A percentile compares a stretch with the other conserved stretches of the same genome.
phyloP scores from a whole-genome alignment of 345 rosid genomes.

The Abelmoschus esculentus region DNA sequence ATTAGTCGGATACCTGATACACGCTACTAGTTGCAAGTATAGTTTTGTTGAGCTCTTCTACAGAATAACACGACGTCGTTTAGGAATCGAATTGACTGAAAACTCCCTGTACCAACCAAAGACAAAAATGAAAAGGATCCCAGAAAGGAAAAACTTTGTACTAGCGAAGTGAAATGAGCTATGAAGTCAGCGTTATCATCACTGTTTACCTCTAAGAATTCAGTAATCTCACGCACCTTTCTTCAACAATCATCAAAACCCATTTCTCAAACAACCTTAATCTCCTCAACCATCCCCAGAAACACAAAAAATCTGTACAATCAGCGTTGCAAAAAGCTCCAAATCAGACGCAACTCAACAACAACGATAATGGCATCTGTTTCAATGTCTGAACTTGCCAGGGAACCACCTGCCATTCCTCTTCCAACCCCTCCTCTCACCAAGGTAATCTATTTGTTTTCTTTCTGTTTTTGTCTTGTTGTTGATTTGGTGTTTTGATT shows the following conservation, averaged over 20 bases:
- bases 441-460: slow-evolving; percentile 31
- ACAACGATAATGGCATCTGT: slow-evolving; percentile 44
- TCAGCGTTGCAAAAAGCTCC: slow-evolving; percentile 6
- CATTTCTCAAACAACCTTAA: slow-evolving; percentile 12
- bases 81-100: neutral
- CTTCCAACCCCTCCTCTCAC: slow-evolving; percentile 60
- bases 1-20: too few species aligned
- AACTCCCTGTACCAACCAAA: neutral
- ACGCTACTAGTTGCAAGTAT: too few species aligned
- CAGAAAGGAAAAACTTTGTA: neutral
- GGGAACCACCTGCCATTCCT: slow-evolving; percentile 77
- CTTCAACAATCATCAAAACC: slow-evolving; percentile 4
- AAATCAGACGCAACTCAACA: slow-evolving; percentile 17
- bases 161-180: slow-evolving; percentile 8
- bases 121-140: neutral
- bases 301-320: slow-evolving; percentile 5
- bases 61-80: neutral
- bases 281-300: slow-evolving; percentile 8
- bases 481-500: neutral
- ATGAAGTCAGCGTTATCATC: slow-evolving; percentile 54
- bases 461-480: neutral
- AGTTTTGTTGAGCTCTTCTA: neutral
- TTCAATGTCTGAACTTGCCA: slow-evolving; percentile 69
- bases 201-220: slow-evolving; percentile 27
- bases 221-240: slow-evolving; percentile 12